Percentiles rank a stretch among this genome's conserved stretches.
These are phyloP conservation scores for Purpureocillium lavendulum DNA, from an alignment of 2,329 filamentous ascomycete genomes.

Conservation along the genomic window DNA sequence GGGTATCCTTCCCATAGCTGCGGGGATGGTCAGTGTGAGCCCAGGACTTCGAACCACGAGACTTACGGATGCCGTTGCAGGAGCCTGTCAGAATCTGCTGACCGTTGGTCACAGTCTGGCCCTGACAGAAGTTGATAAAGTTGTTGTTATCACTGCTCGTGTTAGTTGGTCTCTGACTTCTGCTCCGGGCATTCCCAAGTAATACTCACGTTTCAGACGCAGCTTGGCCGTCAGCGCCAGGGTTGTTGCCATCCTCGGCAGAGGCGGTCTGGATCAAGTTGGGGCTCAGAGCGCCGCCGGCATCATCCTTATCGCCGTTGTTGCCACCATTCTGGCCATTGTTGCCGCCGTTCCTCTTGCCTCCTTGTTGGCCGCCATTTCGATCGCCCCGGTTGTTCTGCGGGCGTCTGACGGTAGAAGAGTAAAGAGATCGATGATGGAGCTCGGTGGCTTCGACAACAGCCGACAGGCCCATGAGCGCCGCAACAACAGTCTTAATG, in stretches of 20 bases:
- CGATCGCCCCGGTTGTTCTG: conserved; percentile 11
- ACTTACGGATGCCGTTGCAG: conserved; percentile 55
- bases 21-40: background rate
- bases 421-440: conserved; percentile 26
- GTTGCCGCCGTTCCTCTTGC: conserved; percentile 3
- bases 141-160: conserved; percentile 45
- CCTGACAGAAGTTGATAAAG: conserved; percentile 56
- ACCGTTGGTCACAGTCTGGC: conserved; percentile 50
- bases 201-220: conserved; percentile 41
- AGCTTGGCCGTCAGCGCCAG: conserved; percentile 36
- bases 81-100: conserved; percentile 48
- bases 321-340: conserved; percentile 12
- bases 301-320: conserved; percentile 14
- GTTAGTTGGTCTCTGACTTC: too few species aligned
- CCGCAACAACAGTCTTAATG: conserved; percentile 38
- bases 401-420: conserved; percentile 21
- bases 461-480: conserved; percentile 32
- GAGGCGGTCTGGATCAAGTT: conserved; percentile 43
- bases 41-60: background rate
- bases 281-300: conserved; percentile 27
- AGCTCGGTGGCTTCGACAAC: conserved; percentile 34
- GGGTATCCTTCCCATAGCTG: conserved; percentile 54
- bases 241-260: conserved; percentile 36
- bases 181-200: too few species aligned
- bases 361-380: conserved; percentile 11